These are phyloP conservation scores for Ascochyta viciae-villosae DNA, from an alignment of 2,329 filamentous ascomycete genomes.

Conservation along the genomic window DNA sequence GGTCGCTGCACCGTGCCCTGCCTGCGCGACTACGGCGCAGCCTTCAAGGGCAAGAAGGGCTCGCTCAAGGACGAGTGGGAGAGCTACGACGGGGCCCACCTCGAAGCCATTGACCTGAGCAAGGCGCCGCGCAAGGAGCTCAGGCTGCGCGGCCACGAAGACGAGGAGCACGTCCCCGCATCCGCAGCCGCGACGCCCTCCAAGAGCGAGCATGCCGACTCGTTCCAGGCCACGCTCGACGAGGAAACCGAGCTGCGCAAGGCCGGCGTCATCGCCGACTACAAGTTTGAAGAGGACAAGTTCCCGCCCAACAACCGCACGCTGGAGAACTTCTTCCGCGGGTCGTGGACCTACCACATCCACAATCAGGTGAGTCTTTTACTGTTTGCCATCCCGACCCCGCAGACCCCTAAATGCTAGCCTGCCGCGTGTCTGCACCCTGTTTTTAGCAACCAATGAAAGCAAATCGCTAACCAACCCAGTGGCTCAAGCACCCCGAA, in stretches of 20 bases:
- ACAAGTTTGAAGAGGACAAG: conserved; percentile 58
- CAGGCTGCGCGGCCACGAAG: conserved; percentile 31
- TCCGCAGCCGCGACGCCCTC: conserved; percentile 39
- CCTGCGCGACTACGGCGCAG: conserved; percentile 60
- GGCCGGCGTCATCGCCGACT: conserved; percentile 53
- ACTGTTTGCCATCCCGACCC: background rate
- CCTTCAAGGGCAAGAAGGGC: conserved; percentile 58
- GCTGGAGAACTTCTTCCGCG: conserved; percentile 63
- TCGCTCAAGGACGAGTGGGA: conserved; percentile 61
- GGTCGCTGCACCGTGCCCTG: conserved; percentile 63
- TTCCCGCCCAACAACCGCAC: conserved; percentile 65
- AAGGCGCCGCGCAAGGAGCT: conserved; percentile 39
- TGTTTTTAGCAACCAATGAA: conserved; percentile 7
- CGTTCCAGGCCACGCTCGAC: conserved; percentile 50
- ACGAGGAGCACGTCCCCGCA: conserved; percentile 34
- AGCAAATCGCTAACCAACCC: conserved; percentile 31
- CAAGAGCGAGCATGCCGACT: conserved; percentile 39
- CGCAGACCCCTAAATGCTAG: background rate
- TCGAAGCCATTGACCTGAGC: conserved; percentile 46
- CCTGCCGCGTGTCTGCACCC: background rate
- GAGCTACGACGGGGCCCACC: conserved; percentile 56
- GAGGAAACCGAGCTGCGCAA: conserved; percentile 51
- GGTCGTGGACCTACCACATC: conserved; percentile 65
- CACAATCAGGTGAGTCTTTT: conserved; percentile 61
- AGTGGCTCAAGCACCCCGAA: conserved; percentile 65